Base-by-base conservation (phyloP, 345 rosid genomes). In the Pistacia integerrima region DNA sequence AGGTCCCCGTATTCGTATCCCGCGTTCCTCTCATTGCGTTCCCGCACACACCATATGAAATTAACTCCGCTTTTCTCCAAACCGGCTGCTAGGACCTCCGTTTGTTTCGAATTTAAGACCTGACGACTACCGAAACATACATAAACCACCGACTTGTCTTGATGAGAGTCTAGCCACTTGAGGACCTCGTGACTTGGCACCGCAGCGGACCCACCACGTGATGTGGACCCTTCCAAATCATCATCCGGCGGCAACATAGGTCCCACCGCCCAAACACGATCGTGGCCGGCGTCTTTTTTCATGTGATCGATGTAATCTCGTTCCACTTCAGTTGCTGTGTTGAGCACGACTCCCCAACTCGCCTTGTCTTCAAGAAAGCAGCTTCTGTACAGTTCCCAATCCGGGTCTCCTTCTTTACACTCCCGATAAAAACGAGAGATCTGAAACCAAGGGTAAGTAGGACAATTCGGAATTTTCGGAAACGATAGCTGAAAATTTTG, bases 321-420 rank as follows among this genome's bases (percentile, higher is more conserved):
- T 56, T 93, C 95, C 28, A 92, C 51, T 8, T 82, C 87, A 11
- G 82, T 28, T 62, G 87, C 87, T 56, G 92, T 73, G 82, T 92
- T 92, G 74, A 89, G 44, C 1, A 89, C 85, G 22, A 84, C 54
- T 4, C 97, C 95, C 88, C 90, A 86, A 38, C 93, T 89, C 35
- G 55, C 68, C 0, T 73, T 55, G 28, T 91, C 84, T 8, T 78
- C 79, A 20, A 78, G 8, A 79, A 77, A 73, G 33, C 69, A 78
- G 11, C 82, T 82, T 41, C 79, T 79, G 38, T 64, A 54, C 25
- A 85, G 75, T 67, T 86, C 87, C 78, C 74, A 51, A 25, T 76
- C 85, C 11, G 83, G 80, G 73, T 89, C 77, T 28, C 87, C 87
- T 73, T 83, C 74, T 7, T 61, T 25, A 36, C 14, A 63, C 11